Base-by-base conservation (phyloP, 768 basidiomycete species). In the Mycena maculata region DNA sequence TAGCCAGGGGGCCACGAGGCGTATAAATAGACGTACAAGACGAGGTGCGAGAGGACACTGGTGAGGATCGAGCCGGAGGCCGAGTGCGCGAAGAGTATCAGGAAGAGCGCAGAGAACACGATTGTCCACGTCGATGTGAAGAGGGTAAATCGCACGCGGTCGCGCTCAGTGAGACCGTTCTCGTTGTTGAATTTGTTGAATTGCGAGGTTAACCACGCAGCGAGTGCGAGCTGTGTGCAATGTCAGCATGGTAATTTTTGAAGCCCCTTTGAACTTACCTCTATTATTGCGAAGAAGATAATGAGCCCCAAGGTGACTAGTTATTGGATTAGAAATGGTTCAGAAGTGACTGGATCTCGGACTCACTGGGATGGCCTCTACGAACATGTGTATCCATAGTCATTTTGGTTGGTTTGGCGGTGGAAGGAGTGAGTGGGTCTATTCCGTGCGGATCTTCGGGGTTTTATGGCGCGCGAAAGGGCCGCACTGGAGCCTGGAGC, bases 91-190 rank as follows among this genome's bases (percentile, higher is more conserved):
- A 93, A 92, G 59, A 90, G 77, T 23, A 83, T 63, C 42, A 89
- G 75, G 78, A 85, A 89, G 48, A 88, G 47, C 6, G 82, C 70
- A 42, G 86, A 83, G 41, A 90, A 79, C 55, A 89, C 72, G 13
- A 90, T 76, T 0, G 91, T 93, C 92, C 92, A 94, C 72, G 82
- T 81, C 13, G 90, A 90, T n/a, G 83, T 73, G 81, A 94, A 94
- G 36, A 92, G 82, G 44, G 89, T 79, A 80, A 87, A 93, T 38
- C 86, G 84, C 1, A 90, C 87, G 50, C 90, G 86, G 72, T 90
- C 87, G 47, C 87, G 87, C 68, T 89, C 85, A 33, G 81, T 74
- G 13, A 69, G 64, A 65, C 74, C 84, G 57, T 79, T 80, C 74
- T 80, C 86, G 80, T 91, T 83, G 77, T 87, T 82, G 68, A 84